phyloP scores from a whole-genome alignment of 345 rosid species.

The Toxicodendron radicans region DNA sequence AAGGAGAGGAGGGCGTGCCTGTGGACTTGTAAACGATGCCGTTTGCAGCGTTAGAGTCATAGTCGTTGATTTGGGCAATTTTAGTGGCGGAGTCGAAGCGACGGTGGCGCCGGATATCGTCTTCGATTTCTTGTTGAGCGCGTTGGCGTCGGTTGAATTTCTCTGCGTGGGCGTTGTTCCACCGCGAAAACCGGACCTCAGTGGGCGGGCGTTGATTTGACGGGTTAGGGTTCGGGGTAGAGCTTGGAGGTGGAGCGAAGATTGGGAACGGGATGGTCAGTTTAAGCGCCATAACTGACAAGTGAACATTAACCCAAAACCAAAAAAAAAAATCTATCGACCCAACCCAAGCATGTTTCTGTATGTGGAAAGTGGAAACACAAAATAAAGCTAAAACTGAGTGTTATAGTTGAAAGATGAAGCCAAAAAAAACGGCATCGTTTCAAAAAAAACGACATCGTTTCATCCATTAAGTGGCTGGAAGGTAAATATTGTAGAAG shows the following conservation, averaged over 20 bases:
- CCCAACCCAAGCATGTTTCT: too few species aligned
- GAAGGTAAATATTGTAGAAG: not conserved
- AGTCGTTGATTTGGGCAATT: slow-evolving; percentile 32
- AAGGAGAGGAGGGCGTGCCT: slow-evolving; percentile 78
- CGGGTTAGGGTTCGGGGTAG: slow-evolving; percentile 19
- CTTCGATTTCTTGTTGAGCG: slow-evolving; percentile 62
- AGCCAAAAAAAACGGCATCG: too few species aligned
- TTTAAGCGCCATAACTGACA: slow-evolving; percentile 58
- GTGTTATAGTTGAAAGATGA: not conserved
- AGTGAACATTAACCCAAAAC: not conserved
- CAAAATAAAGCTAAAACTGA: too few species aligned
- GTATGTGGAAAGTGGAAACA: not conserved
- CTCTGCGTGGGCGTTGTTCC: slow-evolving; percentile 80
- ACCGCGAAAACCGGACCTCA: slow-evolving; percentile 64
- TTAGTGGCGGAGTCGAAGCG: slow-evolving; percentile 59
- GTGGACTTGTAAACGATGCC: slow-evolving; percentile 47
- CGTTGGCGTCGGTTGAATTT: slow-evolving; percentile 65
- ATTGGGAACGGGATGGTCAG: slow-evolving; percentile 60
- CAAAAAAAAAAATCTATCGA: not conserved
- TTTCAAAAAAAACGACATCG: not conserved
- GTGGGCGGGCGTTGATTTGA: slow-evolving; percentile 34
- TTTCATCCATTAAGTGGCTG: not conserved
- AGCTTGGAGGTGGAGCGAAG: slow-evolving; percentile 41
- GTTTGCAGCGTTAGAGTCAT: slow-evolving; percentile 12
- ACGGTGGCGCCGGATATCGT: slow-evolving; percentile 64